Conservation (phyloP, 2,329 filamentous ascomycete genomes). For the Huntiella decipiens region DNA sequence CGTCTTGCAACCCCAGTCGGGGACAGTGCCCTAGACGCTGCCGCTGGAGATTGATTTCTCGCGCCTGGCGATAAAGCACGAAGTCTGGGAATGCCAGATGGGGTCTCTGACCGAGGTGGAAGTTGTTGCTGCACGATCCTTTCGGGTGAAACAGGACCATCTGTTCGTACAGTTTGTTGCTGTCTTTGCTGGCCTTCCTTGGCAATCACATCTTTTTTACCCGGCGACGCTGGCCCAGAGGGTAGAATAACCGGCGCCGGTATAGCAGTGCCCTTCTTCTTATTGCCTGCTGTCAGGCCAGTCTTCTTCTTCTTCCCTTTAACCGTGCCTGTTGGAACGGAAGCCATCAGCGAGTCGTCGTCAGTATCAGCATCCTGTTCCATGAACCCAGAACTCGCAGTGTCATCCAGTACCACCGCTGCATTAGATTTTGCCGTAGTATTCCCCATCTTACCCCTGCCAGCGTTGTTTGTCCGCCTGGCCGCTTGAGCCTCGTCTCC, state of each 20-base stretch:
- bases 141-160: no score
- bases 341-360: no score
- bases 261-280: not conserved
- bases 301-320: constrained; percentile 14
- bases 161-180: not conserved
- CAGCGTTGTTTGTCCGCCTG: no score
- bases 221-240: no score
- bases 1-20: not conserved
- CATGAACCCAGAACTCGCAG: no score
- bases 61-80: not conserved
- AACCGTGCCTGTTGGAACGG: not conserved
- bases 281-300: constrained; percentile 16
- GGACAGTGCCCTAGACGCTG: not conserved
- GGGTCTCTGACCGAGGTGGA: not conserved
- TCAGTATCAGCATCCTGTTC: no score
- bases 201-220: no score
- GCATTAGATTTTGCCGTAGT: no score
- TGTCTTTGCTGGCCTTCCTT: not conserved
- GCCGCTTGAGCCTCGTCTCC: no score
- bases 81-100: not conserved
- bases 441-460: no score
- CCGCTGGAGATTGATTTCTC: not conserved
- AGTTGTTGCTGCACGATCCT: not conserved
- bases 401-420: no score
- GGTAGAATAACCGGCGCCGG: no score